These are phyloP conservation scores for Stentor roeselii DNA, from an alignment of 73 alveolate genomes.

Conservation along the genomic window DNA sequence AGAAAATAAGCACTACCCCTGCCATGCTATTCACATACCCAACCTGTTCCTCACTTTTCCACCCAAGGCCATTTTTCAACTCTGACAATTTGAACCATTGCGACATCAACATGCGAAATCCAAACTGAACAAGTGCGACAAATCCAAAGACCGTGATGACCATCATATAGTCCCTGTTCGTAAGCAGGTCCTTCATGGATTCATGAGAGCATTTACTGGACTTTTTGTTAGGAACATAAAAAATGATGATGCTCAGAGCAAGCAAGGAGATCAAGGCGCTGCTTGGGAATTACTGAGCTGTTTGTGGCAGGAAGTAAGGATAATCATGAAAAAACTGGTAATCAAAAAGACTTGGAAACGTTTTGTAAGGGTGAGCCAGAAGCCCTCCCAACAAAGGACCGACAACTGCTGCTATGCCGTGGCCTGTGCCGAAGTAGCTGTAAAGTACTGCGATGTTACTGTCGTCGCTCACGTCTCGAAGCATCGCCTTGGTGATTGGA, in stretches of 20 bases:
- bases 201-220: background rate
- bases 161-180: background rate
- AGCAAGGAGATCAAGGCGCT: constrained; percentile 4
- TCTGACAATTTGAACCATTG: background rate
- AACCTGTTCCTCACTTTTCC: constrained; percentile 1
- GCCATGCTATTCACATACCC: background rate
- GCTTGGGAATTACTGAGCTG: background rate
- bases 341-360: background rate
- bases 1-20: background rate
- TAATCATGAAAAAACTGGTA: background rate
- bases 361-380: background rate
- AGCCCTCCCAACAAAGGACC: constrained; percentile 21
- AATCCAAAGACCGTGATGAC: background rate
- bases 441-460: background rate
- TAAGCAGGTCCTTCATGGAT: background rate
- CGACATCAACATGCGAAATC: background rate
- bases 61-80: constrained; percentile 8
- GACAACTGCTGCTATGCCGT: background rate
- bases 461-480: background rate
- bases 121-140: background rate
- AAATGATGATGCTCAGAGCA: background rate
- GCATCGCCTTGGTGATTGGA: constrained; percentile 1
- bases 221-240: background rate
- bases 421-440: background rate
- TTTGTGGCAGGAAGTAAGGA: constrained; percentile 10